These are phyloP conservation scores for Phytophthora chlamydospora DNA, from an alignment of 352 stramenopile species.

Conservation along the genomic window DNA sequence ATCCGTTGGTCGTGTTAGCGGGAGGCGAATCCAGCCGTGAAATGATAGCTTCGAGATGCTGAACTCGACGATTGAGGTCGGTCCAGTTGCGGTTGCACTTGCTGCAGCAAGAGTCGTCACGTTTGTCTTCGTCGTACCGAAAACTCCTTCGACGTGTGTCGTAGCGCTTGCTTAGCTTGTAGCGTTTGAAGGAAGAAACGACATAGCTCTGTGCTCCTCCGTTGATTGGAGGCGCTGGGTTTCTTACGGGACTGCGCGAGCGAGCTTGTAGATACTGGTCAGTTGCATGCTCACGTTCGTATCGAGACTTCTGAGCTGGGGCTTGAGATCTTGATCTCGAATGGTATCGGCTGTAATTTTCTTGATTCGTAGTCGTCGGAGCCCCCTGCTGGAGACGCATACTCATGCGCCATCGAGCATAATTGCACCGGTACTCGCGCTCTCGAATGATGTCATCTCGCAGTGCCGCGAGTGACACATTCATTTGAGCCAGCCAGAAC, in stretches of 20 bases:
- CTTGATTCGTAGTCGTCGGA: background rate
- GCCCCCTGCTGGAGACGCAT: slow-evolving; percentile 1
- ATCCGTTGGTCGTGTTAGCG: background rate
- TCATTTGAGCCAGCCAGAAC: slow-evolving; percentile 30
- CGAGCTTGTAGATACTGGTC: slow-evolving; percentile 1
- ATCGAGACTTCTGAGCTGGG: background rate
- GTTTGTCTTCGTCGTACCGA: slow-evolving; percentile 1
- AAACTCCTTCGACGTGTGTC: background rate
- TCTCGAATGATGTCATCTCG: slow-evolving; percentile 17
- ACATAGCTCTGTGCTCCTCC: background rate
- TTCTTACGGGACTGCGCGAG: slow-evolving; percentile 4
- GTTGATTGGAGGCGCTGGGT: background rate
- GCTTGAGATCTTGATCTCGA: slow-evolving; percentile 3
- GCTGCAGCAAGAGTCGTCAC: background rate
- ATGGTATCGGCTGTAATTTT: background rate
- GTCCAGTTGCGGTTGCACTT: slow-evolving; percentile 28
- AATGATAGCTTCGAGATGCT: slow-evolving; percentile 23
- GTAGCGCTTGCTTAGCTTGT: background rate
- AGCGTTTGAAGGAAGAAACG: background rate
- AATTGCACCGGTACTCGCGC: slow-evolving; percentile 20
- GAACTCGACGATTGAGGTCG: slow-evolving; percentile 18
- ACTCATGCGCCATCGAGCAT: slow-evolving; percentile 29
- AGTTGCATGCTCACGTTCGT: background rate
- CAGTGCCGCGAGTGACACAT: slow-evolving; percentile 18
- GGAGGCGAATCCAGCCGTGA: slow-evolving; percentile 17